A percentile compares a stretch with the other conserved stretches of the same genome.
These are phyloP conservation scores for Schwanniomyces sp. DNA, from an alignment of 805 yeast species.

Conservation along the genomic window DNA sequence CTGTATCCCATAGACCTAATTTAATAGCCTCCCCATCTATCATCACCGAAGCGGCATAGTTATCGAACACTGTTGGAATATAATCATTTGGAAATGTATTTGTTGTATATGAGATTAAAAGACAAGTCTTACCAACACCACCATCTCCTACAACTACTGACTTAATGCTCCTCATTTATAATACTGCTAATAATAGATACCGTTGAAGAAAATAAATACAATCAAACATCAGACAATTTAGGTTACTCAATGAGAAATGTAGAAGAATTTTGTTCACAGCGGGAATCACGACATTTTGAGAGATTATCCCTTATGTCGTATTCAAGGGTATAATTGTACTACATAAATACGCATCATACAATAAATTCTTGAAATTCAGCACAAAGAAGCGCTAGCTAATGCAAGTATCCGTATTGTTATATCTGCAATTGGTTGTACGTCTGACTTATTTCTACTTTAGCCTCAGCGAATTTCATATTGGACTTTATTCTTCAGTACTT, in stretches of 20 bases:
- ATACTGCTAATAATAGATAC: background rate
- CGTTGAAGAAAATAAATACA: background rate
- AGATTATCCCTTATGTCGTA: background rate
- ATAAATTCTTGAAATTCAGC: background rate
- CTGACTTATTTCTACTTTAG: too few species aligned
- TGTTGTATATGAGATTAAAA: slow-evolving; percentile 84
- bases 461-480: too few species aligned
- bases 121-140: slow-evolving; percentile 92
- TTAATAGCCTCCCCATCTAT: slow-evolving; percentile 80
- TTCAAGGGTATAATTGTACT: background rate
- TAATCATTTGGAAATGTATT: slow-evolving; percentile 92
- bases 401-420: too few species aligned
- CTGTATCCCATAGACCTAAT: slow-evolving; percentile 93
- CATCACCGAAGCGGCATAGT: slow-evolving; percentile 83
- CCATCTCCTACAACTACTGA: slow-evolving; percentile 96
- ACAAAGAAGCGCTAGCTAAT: too few species aligned
- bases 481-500: too few species aligned
- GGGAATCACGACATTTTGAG: background rate
- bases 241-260: background rate
- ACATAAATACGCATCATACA: background rate
- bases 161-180: slow-evolving; percentile 75
- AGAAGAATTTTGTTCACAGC: background rate
- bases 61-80: slow-evolving; percentile 92
- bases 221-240: background rate
- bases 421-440: too few species aligned